phyloP scores from a whole-genome alignment of 768 basidiomycete genomes.

The Rubroboletus satanas region DNA sequence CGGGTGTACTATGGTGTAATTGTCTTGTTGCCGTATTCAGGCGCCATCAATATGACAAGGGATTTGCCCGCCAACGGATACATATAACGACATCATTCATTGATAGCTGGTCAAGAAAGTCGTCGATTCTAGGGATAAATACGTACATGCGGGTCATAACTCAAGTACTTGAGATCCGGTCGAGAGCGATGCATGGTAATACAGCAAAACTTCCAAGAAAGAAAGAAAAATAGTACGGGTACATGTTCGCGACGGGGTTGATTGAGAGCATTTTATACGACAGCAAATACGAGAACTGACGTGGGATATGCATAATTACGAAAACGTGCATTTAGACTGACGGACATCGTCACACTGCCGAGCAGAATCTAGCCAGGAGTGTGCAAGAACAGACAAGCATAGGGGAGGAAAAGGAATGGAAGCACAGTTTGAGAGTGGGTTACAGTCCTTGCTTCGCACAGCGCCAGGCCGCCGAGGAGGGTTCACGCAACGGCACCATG shows the following conservation, averaged over 20 bases:
- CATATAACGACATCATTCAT: conserved; percentile 23
- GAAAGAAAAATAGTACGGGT: conserved; percentile 11
- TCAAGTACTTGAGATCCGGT: conserved; percentile 3
- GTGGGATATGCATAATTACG: conserved; percentile 22
- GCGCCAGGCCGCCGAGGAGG: conserved; percentile 16
- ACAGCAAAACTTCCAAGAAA: conserved; percentile 31
- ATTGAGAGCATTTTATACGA: conserved; percentile 22
- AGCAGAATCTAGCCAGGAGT: conserved; percentile 18
- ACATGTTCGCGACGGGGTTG: conserved; percentile 18
- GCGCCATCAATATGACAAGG: conserved; percentile 5
- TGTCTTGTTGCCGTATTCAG: conserved; percentile 4
- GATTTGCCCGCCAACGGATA: conserved; percentile 15
- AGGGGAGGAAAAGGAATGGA: conserved; percentile 6
- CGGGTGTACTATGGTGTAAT: neutral
- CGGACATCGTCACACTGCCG: conserved; percentile 4
- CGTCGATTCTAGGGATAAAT: conserved; percentile 22
- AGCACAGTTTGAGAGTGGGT: conserved; percentile 3
- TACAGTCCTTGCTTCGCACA: conserved; percentile 6
- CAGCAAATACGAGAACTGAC: conserved; percentile 20
- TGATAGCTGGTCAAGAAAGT: conserved; percentile 27
- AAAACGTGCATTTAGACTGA: conserved; percentile 6
- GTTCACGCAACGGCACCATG: conserved; percentile 32
- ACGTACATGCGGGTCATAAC: conserved; percentile 7
- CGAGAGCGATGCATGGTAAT: conserved; percentile 24
- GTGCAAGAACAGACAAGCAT: conserved; percentile 21